Conservation (phyloP, 129 eudicot species). For the Glebionis coronaria region DNA sequence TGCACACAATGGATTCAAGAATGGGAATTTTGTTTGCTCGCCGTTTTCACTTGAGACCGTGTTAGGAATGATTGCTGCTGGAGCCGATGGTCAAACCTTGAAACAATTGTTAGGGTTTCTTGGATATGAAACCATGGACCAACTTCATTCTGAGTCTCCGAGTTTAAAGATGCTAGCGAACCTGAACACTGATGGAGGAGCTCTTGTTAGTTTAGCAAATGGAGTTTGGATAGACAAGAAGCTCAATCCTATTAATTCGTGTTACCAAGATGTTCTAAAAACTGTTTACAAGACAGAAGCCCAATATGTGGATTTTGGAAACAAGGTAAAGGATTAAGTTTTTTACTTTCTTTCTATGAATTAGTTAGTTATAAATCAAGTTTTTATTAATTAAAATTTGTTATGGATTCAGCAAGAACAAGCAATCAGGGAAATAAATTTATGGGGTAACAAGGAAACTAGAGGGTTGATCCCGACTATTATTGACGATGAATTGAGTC, state of each 20-base stretch:
- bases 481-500: neutral
- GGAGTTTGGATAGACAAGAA: neutral
- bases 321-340: neutral
- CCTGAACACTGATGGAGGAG: neutral
- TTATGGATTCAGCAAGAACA: neutral
- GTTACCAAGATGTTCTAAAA: neutral
- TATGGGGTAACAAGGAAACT: neutral
- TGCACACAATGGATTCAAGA: neutral
- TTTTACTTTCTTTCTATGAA: neutral
- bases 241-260: neutral
- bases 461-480: constrained; percentile 9
- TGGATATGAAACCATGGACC: constrained; percentile 1
- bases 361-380: neutral
- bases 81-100: constrained; percentile 7
- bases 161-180: neutral
- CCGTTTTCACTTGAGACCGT: neutral
- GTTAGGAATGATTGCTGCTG: constrained; percentile 11
- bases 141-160: neutral
- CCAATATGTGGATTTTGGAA: neutral
- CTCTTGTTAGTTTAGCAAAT: neutral
- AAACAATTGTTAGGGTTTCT: neutral
- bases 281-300: neutral
- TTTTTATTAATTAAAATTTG: neutral
- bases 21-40: constrained; percentile 1
- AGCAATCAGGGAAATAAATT: neutral